A percentile compares a stretch with the other conserved stretches of the same genome.
Conservation (phyloP, 1,284 basidiomycete species). For the Fistulina hepatica region DNA sequence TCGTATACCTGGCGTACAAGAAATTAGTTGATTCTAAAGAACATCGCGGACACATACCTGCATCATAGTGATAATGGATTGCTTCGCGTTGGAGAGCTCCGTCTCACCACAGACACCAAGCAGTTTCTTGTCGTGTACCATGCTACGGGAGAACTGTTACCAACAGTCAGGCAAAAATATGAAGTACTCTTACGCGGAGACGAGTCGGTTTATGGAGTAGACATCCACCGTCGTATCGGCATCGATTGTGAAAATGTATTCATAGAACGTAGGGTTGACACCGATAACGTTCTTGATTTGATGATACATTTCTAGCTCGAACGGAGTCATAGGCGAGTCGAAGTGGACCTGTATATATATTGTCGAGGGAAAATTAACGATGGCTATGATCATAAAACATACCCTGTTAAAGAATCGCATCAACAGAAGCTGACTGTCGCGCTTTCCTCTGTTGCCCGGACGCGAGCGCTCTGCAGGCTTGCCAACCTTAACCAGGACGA, state of each 20-base stretch:
- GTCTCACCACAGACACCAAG: slow-evolving; percentile 94
- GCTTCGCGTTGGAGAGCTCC: slow-evolving; percentile 79
- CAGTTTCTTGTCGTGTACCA: slow-evolving; percentile 90
- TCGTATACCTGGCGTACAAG: slow-evolving; percentile 67
- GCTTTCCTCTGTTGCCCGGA: slow-evolving; percentile 94
- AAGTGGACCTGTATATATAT: slow-evolving; percentile 98
- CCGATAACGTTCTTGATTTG: slow-evolving; percentile 99
- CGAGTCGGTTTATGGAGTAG: slow-evolving; percentile 76
- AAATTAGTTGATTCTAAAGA: not conserved
- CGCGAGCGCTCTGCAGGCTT: slow-evolving; percentile 89
- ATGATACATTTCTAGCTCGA: slow-evolving; percentile 97
- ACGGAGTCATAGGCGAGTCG: slow-evolving; percentile 90
- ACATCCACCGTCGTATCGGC: slow-evolving; percentile 93
- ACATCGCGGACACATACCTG: slow-evolving; percentile 42
- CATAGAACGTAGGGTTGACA: slow-evolving; percentile 97
- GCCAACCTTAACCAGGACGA: slow-evolving; percentile 95
- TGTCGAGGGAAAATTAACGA: slow-evolving; percentile 2
- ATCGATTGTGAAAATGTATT: slow-evolving; percentile 94
- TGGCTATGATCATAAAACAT: slow-evolving; percentile 12
- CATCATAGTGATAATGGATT: slow-evolving; percentile 97
- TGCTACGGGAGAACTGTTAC: slow-evolving; percentile 31
- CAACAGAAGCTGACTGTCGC: slow-evolving; percentile 91
- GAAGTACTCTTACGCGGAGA: slow-evolving; percentile 68
- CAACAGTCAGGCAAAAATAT: not conserved
- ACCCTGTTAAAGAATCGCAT: slow-evolving; percentile 98